These are phyloP conservation scores for Sarocladium strictum DNA, from an alignment of 2,329 filamentous ascomycete genomes.

Conservation along the genomic window DNA sequence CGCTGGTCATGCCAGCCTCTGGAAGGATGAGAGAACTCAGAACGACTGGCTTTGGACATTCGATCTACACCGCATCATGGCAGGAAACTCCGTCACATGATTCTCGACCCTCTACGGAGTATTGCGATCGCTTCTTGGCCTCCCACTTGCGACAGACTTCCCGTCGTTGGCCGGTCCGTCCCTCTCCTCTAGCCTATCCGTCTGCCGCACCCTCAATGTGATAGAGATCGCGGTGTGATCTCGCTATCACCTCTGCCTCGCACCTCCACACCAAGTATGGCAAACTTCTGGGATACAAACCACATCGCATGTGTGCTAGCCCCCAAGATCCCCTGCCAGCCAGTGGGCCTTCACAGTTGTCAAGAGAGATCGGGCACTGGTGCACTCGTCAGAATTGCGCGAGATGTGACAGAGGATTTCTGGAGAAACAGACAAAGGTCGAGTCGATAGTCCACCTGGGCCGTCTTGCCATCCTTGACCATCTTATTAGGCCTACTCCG, in stretches of 20 bases:
- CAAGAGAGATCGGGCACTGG: not conserved
- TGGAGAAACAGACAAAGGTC: not conserved
- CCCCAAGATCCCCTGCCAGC: not conserved
- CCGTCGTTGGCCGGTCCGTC: constrained; percentile 8
- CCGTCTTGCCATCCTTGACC: not conserved
- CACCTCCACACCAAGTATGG: not conserved
- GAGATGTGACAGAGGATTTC: not conserved
- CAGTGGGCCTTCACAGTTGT: not conserved
- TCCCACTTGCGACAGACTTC: constrained; percentile 5
- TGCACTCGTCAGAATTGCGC: not conserved
- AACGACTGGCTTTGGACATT: not conserved
- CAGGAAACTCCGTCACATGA: not conserved
- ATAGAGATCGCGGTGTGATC: not conserved
- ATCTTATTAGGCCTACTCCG: not conserved
- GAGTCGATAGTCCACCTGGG: not conserved
- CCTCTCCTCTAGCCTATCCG: constrained; percentile 6
- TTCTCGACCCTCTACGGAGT: not conserved
- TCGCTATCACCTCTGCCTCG: not conserved
- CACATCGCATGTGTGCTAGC: not conserved
- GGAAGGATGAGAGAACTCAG: not conserved
- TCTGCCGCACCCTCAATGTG: not conserved
- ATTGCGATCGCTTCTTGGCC: not conserved
- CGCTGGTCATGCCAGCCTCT: not conserved
- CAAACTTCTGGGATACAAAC: not conserved
- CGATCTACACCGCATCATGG: not conserved